phyloP scores from a whole-genome alignment of 2,329 filamentous ascomycete species.

The Epichloe glyceriae region DNA sequence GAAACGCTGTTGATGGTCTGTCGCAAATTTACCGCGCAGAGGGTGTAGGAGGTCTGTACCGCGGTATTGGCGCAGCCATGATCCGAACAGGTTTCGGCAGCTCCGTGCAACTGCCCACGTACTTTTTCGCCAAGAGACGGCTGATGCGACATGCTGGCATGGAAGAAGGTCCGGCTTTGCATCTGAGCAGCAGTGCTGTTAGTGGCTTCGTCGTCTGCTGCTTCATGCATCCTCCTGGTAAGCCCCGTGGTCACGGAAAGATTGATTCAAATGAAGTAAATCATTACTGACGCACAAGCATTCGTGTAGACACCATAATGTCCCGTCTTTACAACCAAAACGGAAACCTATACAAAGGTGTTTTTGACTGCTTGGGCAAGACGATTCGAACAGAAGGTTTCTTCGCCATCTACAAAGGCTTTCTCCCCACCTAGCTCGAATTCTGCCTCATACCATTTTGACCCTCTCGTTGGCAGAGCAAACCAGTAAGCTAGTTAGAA shows the following conservation, averaged over 20 bases:
- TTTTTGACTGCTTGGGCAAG: slow-evolving; percentile 83
- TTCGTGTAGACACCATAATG: slow-evolving; percentile 75
- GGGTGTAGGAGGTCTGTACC: slow-evolving; percentile 70
- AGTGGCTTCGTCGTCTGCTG: slow-evolving; percentile 95
- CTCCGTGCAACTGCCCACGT: slow-evolving; percentile 91
- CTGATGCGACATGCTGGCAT: slow-evolving; percentile 73
- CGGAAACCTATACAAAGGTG: slow-evolving; percentile 87
- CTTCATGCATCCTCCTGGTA: slow-evolving; percentile 93
- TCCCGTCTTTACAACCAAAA: slow-evolving; percentile 98
- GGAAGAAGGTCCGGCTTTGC: slow-evolving; percentile 79
- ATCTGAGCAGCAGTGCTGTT: slow-evolving; percentile 75
- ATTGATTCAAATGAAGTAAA: neutral
- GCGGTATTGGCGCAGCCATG: slow-evolving; percentile 87
- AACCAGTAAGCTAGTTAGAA: slow-evolving; percentile 83
- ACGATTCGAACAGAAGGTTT: slow-evolving; percentile 85
- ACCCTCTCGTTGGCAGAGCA: slow-evolving; percentile 91
- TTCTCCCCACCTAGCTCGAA: slow-evolving; percentile 89
- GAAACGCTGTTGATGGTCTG: slow-evolving; percentile 73
- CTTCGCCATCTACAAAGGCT: slow-evolving; percentile 94
- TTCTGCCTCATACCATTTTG: slow-evolving; percentile 88
- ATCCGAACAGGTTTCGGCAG: slow-evolving; percentile 91
- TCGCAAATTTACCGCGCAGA: slow-evolving; percentile 65
- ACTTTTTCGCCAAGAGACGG: slow-evolving; percentile 90
- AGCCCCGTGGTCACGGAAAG: slow-evolving; percentile 15
- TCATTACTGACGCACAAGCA: slow-evolving; percentile 5